Conservation (phyloP, 2,329 filamentous ascomycete genomes). For the Stemphylium beticola region DNA sequence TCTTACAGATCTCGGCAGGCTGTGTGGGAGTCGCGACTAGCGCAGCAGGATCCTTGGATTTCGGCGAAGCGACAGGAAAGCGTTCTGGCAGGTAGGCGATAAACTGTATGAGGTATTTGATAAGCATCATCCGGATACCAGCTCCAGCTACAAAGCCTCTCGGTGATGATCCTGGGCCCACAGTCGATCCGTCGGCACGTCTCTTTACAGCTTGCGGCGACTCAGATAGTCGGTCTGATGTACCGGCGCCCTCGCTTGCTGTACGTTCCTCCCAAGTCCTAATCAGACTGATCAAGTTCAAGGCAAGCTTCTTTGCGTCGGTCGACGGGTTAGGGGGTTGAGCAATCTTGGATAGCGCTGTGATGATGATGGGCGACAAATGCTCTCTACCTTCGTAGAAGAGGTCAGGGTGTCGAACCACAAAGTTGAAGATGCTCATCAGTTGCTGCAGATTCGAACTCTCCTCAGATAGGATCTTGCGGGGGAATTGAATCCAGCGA, state of each 20-base stretch:
- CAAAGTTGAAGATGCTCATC: constrained; percentile 96
- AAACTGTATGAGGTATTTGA: constrained; percentile 95
- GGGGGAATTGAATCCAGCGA: constrained; percentile 87
- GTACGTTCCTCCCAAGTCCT: constrained; percentile 91
- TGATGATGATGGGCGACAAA: constrained; percentile 87
- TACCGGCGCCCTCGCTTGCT: constrained; percentile 61
- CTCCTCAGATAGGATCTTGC: constrained; percentile 91
- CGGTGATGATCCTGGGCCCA: constrained; percentile 60
- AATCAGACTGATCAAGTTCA: constrained; percentile 89
- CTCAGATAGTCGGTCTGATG: constrained; percentile 60
- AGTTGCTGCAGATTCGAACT: constrained; percentile 94
- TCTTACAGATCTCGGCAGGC: constrained; percentile 81
- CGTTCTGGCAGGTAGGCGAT: constrained; percentile 89
- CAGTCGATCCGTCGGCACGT: constrained; percentile 70
- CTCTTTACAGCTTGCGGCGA: constrained; percentile 76
- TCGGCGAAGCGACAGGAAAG: constrained; percentile 67
- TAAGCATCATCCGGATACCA: constrained; percentile 75
- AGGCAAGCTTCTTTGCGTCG: constrained; percentile 87
- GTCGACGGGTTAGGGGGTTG: constrained; percentile 81
- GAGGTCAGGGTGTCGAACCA: constrained; percentile 87
- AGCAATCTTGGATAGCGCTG: constrained; percentile 86
- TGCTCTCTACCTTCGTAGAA: constrained; percentile 96
- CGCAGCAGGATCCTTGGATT: constrained; percentile 51
- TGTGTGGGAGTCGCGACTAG: constrained; percentile 50
- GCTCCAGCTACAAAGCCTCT: constrained; percentile 52